Percentiles rank a stretch among this genome's conserved stretches.
Evolutionary conservation across 805 yeast species (phyloP).

Genomic region (Maudiozyma saulgeensis): DNA sequence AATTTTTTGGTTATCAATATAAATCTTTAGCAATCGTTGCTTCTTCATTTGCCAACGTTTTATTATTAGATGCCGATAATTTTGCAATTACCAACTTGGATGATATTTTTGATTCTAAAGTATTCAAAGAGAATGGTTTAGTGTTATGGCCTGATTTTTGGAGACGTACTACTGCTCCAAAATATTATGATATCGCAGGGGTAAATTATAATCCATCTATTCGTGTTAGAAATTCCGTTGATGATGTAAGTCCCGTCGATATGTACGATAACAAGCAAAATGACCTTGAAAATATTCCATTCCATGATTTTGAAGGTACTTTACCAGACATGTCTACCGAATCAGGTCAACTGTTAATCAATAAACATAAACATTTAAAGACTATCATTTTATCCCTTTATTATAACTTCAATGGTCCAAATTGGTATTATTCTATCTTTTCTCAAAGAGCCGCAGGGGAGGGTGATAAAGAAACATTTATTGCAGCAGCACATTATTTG

Average conservation of each 20-base stretch:
- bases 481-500: constrained; percentile 49
- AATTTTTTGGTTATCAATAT: constrained; percentile 49
- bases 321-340: constrained; percentile 65
- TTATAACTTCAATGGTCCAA: constrained; percentile 60
- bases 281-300: constrained; percentile 31
- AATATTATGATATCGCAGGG: constrained; percentile 59
- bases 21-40: constrained; percentile 62
- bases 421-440: constrained; percentile 55
- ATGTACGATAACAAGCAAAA: constrained; percentile 11
- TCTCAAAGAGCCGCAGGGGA: constrained; percentile 74
- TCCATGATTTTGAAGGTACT: constrained; percentile 53
- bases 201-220: constrained; percentile 35
- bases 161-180: constrained; percentile 74
- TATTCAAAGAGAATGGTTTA: constrained; percentile 43
- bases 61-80: constrained; percentile 69
- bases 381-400: constrained; percentile 52
- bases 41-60: constrained; percentile 62
- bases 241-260: constrained; percentile 27
- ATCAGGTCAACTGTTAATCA: constrained; percentile 60
- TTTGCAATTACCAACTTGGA: constrained; percentile 61
- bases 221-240: constrained; percentile 31
- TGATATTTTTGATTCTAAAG: constrained; percentile 44
- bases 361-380: constrained; percentile 48
- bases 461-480: constrained; percentile 72
- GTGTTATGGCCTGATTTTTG: constrained; percentile 82